A percentile compares a stretch with the other conserved stretches of the same genome.
Evolutionary conservation across 31 red algal genomes (phyloP).

Genomic region (Odonthalia washingtoniensis): DNA sequence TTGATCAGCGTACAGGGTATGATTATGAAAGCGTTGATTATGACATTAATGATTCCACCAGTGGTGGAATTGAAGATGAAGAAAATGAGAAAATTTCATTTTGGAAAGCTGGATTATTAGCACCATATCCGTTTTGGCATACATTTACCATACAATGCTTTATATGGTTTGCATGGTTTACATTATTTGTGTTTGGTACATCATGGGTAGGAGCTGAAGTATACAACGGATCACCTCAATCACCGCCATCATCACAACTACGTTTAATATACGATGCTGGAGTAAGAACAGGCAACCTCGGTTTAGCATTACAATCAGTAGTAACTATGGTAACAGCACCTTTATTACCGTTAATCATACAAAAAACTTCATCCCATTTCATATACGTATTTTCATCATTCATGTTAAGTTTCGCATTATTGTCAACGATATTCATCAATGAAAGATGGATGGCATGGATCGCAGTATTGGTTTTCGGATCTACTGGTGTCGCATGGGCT

Average conservation of each 20-base stretch:
- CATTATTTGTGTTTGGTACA: conserved; percentile 81
- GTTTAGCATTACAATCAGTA: conserved; percentile 68
- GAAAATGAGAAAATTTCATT: background rate
- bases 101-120: conserved; percentile 32
- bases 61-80: background rate
- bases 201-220: conserved; percentile 88
- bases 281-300: conserved; percentile 79
- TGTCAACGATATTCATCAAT: conserved; percentile 37
- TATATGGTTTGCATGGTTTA: conserved; percentile 86
- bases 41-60: background rate
- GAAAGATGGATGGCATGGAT: no score
- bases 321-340: conserved; percentile 65
- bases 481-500: conserved; percentile 82
- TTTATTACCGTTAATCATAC: conserved; percentile 58
- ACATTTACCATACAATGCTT: conserved; percentile 82
- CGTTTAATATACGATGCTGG: conserved; percentile 75
- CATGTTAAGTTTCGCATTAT: conserved; percentile 54
- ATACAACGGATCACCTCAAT: conserved; percentile 52
- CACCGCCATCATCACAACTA: conserved; percentile 4
- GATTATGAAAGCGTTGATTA: conserved; percentile 38
- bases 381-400: conserved; percentile 60
- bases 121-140: conserved; percentile 74
- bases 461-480: conserved; percentile 43
- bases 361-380: conserved; percentile 1
- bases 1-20: background rate